Percentiles rank a stretch among this genome's conserved stretches.
phyloP scores from a whole-genome alignment of 345 rosid genomes.

The Lepidium didymum region DNA sequence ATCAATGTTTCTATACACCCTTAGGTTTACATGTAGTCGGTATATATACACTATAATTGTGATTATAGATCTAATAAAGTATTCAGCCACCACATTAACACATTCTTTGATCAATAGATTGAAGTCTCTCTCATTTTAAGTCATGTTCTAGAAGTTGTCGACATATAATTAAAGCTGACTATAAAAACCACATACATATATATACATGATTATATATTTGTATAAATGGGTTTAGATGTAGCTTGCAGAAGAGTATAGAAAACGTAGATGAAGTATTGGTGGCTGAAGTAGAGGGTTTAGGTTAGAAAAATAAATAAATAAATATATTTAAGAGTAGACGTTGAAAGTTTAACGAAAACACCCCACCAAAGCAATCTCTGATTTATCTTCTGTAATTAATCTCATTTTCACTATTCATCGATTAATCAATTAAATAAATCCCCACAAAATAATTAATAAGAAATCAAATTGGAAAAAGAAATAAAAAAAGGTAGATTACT shows the following conservation, averaged over 20 bases:
- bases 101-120: not conserved
- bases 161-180: not conserved
- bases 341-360: constrained; percentile 69
- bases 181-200: not conserved
- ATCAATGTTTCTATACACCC: too few relatives aligned
- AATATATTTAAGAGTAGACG: constrained; percentile 36
- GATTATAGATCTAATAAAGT: too few relatives aligned
- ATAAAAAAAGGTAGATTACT: constrained; percentile 31
- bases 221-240: too few relatives aligned
- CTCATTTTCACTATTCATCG: not conserved
- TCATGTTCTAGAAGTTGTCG: constrained; percentile 15
- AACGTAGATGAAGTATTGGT: constrained; percentile 28
- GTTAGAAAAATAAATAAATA: constrained; percentile 35
- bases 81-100: too few relatives aligned
- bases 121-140: not conserved
- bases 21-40: too few relatives aligned
- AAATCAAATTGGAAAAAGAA: not conserved
- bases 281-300: constrained; percentile 43
- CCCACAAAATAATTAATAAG: not conserved
- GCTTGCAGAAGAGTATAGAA: constrained; percentile 9
- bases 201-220: not conserved
- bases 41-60: too few relatives aligned
- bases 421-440: not conserved
- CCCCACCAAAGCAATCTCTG: constrained; percentile 63
- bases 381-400: not conserved